Percentiles rank a stretch among this genome's conserved stretches.
These are phyloP conservation scores for Ustilago esculenta DNA, from an alignment of 1,284 basidiomycete genomes.

Conservation along the genomic window DNA sequence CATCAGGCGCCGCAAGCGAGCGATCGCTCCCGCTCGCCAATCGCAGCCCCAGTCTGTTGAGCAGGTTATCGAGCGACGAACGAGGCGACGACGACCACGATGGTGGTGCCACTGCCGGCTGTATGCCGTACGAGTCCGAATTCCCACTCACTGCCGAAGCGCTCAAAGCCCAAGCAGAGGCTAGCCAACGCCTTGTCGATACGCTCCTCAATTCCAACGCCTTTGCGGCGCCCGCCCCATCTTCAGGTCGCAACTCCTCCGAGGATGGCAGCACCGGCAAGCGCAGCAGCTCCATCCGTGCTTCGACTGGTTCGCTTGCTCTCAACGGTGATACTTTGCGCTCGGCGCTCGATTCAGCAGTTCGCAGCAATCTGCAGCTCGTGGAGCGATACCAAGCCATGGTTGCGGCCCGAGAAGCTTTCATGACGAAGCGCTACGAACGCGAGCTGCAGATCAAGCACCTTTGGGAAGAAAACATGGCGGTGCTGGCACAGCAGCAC, in stretches of 20 bases:
- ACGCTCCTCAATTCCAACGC: conserved; percentile 18
- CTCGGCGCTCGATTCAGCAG: conserved; percentile 30
- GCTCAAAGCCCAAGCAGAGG: conserved; percentile 48
- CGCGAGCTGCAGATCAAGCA: conserved; percentile 74
- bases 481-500: conserved; percentile 84
- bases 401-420: conserved; percentile 82
- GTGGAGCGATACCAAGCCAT: conserved; percentile 79
- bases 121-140: conserved; percentile 41
- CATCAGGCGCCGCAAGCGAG: conserved; percentile 41
- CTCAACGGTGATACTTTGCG: conserved; percentile 30
- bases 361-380: conserved; percentile 68
- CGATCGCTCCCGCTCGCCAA: conserved; percentile 29
- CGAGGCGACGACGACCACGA: conserved; percentile 32
- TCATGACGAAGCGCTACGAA: conserved; percentile 75
- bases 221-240: not conserved
- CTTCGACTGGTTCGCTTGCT: conserved; percentile 22
- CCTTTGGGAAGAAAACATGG: conserved; percentile 92
- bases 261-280: conserved; percentile 26
- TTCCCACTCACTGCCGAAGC: conserved; percentile 47
- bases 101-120: conserved; percentile 12
- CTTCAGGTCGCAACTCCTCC: conserved; percentile 10
- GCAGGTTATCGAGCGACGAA: conserved; percentile 44
- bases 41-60: conserved; percentile 50
- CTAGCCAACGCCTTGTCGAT: conserved; percentile 40
- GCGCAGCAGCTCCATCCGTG: conserved; percentile 73